Evolutionary conservation across 1,284 basidiomycete species (phyloP).

Genomic region (Ceratobasidium papillatum): DNA sequence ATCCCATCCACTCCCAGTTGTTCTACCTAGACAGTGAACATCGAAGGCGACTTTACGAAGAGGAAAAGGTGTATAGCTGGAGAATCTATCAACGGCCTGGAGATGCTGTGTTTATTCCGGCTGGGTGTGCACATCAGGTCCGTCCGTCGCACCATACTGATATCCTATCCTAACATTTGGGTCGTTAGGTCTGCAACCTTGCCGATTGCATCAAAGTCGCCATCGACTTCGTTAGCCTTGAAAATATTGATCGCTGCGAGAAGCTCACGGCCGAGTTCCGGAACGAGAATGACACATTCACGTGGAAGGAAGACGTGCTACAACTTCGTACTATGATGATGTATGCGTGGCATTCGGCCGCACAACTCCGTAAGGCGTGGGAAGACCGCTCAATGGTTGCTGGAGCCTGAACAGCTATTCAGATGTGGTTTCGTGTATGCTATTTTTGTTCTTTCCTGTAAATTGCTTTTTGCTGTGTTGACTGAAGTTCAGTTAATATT

Average conservation of each 20-base stretch:
- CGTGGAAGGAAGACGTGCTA: slow-evolving; percentile 94
- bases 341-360: slow-evolving; percentile 81
- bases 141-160: slow-evolving; percentile 48
- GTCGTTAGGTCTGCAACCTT: slow-evolving; percentile 82
- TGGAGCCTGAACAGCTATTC: background rate
- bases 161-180: background rate
- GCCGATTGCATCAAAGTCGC: slow-evolving; percentile 96
- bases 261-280: slow-evolving; percentile 88
- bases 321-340: slow-evolving; percentile 93
- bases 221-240: slow-evolving; percentile 93
- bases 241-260: slow-evolving; percentile 88
- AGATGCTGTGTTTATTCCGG: slow-evolving; percentile 96
- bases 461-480: background rate
- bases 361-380: slow-evolving; percentile 3
- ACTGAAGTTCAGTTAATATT: background rate
- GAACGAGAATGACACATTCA: slow-evolving; percentile 82
- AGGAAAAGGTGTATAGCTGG: slow-evolving; percentile 78
- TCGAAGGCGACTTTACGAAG: slow-evolving; percentile 72
- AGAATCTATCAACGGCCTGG: slow-evolving; percentile 89
- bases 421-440: background rate
- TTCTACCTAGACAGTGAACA: slow-evolving; percentile 82
- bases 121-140: slow-evolving; percentile 94
- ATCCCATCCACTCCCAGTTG: slow-evolving; percentile 91
- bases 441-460: background rate
- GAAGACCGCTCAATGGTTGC: background rate